Evolutionary conservation across 108 stramenopile species (phyloP).

Genomic region (Parmales sp.): DNA sequence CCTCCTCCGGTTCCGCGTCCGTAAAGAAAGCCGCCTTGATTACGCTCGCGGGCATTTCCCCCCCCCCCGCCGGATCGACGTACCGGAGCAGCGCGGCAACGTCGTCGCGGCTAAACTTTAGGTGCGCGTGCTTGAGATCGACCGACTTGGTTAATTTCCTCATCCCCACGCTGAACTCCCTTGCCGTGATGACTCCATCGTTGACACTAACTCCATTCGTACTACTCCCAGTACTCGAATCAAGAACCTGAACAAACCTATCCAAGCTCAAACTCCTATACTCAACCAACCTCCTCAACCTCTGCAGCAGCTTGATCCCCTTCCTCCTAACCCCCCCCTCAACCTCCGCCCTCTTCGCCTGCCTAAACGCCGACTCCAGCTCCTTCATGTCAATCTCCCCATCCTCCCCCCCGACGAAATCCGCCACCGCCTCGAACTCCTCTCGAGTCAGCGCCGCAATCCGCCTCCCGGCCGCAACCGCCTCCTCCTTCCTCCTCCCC

Average conservation of each 20-base stretch:
- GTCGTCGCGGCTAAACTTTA: not conserved
- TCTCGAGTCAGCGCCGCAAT: not conserved
- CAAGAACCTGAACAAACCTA: not conserved
- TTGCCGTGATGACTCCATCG: not conserved
- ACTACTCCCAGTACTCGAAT: not conserved
- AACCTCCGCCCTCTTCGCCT: not conserved
- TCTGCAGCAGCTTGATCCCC: slow-evolving; percentile 3
- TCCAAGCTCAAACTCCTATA: slow-evolving; percentile 5
- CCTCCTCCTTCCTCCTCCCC: too few relatives aligned
- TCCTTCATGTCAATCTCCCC: slow-evolving; percentile 11
- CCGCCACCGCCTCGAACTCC: not conserved
- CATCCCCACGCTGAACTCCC: slow-evolving; percentile 7
- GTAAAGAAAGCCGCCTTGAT: slow-evolving; percentile 7
- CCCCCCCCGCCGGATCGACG: not conserved
- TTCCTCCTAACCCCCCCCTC: not conserved
- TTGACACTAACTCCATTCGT: not conserved
- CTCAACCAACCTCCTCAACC: not conserved
- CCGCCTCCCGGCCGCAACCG: too few relatives aligned
- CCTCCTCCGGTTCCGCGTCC: not conserved
- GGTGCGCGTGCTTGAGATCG: not conserved
- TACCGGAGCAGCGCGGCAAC: not conserved
- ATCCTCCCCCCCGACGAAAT: not conserved
- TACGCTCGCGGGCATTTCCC: not conserved
- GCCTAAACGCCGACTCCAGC: not conserved
- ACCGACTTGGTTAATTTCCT: not conserved